A percentile compares a stretch with the other conserved stretches of the same genome.
Conservation (phyloP, 2,329 filamentous ascomycete genomes). For the Venturia effusa region DNA sequence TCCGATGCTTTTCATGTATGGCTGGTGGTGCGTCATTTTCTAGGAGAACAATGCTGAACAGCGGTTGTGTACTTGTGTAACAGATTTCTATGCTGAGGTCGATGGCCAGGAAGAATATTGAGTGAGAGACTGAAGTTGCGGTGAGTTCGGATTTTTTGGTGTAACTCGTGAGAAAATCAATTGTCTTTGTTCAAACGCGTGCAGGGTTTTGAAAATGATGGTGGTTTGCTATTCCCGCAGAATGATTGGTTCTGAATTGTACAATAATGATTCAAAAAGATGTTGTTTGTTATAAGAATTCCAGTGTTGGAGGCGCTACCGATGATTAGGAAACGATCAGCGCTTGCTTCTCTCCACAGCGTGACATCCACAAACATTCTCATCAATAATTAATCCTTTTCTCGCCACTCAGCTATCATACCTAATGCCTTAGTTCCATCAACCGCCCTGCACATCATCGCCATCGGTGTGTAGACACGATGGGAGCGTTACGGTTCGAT, state of each 20-base stretch:
- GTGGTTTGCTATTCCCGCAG: neutral
- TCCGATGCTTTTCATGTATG: neutral
- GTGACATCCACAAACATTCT: neutral
- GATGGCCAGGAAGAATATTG: neutral
- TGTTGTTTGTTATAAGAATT: neutral
- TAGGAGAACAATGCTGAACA: neutral
- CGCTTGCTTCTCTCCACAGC: neutral
- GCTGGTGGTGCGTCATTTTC: neutral
- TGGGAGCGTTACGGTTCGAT: neutral
- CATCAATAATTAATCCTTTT: neutral
- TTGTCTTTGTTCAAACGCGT: neutral
- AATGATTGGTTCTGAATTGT: no score
- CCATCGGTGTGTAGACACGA: neutral
- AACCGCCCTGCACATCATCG: neutral
- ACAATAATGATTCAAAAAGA: neutral
- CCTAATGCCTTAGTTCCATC: neutral
- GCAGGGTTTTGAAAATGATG: neutral
- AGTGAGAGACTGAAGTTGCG: neutral
- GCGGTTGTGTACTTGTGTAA: neutral
- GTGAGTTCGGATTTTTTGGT: neutral
- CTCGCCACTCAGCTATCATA: neutral
- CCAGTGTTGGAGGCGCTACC: neutral
- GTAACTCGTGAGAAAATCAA: neutral
- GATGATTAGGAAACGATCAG: neutral
- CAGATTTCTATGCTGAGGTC: neutral